A percentile compares a stretch with the other conserved stretches of the same genome.
Evolutionary conservation across 1,139 yeast genomes (phyloP).

Genomic region (Trichomonascaceae sp.): DNA sequence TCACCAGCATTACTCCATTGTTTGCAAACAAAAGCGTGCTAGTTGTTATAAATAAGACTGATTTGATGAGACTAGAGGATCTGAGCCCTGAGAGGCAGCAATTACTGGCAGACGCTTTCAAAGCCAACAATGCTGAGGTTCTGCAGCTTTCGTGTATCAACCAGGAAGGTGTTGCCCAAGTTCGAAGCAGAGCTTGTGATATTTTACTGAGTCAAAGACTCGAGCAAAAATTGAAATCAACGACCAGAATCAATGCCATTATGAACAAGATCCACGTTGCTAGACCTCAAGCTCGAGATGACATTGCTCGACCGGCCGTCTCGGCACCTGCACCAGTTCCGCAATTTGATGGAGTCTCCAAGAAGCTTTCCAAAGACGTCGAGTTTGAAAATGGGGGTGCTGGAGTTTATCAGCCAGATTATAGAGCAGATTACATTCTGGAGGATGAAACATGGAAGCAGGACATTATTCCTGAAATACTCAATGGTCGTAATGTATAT

Average conservation of each 20-base stretch:
- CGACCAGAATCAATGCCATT: slow-evolving; percentile 82
- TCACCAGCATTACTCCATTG: slow-evolving; percentile 93
- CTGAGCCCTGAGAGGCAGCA: slow-evolving; percentile 70
- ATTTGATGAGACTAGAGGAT: slow-evolving; percentile 80
- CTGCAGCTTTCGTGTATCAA: slow-evolving; percentile 91
- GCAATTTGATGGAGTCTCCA: slow-evolving; percentile 6
- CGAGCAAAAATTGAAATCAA: slow-evolving; percentile 92
- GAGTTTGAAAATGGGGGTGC: slow-evolving; percentile 98
- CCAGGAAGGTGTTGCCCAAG: slow-evolving; percentile 93
- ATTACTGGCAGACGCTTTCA: slow-evolving; percentile 41
- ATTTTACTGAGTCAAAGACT: slow-evolving; percentile 90
- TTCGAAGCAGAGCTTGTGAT: slow-evolving; percentile 96
- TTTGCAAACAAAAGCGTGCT: slow-evolving; percentile 95
- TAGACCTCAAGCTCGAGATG: slow-evolving; percentile 83
- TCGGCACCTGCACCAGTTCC: slow-evolving; percentile 4
- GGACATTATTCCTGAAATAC: slow-evolving; percentile 92
- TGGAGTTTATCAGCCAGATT: slow-evolving; percentile 90
- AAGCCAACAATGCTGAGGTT: slow-evolving; percentile 55
- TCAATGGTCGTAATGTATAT: slow-evolving; percentile 94
- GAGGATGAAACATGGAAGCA: slow-evolving; percentile 98
- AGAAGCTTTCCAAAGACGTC: slow-evolving; percentile 67
- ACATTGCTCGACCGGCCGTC: slow-evolving; percentile 57
- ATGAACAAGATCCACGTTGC: slow-evolving; percentile 95
- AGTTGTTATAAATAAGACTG: slow-evolving; percentile 93
- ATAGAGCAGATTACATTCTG: slow-evolving; percentile 82